Conservation (phyloP, 371 early-diverging fungal species). For the Haplosporangium sp. region DNA sequence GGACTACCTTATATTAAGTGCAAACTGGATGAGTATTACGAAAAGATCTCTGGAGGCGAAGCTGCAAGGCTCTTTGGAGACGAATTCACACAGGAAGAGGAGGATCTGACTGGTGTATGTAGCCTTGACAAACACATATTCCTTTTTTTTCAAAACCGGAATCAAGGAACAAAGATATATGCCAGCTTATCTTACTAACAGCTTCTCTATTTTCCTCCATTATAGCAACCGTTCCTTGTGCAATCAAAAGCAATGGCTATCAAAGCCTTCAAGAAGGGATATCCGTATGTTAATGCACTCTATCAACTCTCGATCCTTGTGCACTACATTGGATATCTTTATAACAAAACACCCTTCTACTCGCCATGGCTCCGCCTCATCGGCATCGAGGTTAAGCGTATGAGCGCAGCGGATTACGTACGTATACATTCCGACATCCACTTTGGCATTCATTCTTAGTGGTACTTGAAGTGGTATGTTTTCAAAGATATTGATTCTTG, state of each 20-base stretch:
- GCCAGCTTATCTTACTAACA: too few relatives aligned
- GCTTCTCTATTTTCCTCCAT: neutral
- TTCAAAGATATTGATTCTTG: neutral
- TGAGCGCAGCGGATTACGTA: conserved; percentile 86
- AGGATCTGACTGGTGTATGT: conserved; percentile 36
- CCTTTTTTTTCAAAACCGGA: neutral
- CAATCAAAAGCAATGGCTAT: conserved; percentile 52
- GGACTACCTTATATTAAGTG: conserved; percentile 81
- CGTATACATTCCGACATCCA: conserved; percentile 32
- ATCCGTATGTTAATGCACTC: conserved; percentile 75
- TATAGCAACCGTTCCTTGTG: conserved; percentile 24
- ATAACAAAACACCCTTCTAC: conserved; percentile 81
- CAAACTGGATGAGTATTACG: conserved; percentile 80
- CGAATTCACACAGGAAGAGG: conserved; percentile 56
- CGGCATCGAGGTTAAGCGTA: conserved; percentile 80
- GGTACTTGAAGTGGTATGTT: too few relatives aligned
- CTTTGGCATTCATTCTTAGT: neutral
- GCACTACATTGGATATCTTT: conserved; percentile 85
- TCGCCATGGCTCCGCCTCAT: conserved; percentile 84
- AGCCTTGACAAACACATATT: neutral
- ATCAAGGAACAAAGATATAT: neutral
- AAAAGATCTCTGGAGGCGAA: conserved; percentile 73
- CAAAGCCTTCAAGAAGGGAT: conserved; percentile 65
- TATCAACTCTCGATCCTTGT: conserved; percentile 72
- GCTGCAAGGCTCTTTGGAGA: conserved; percentile 76